Evolutionary conservation across 2,329 filamentous ascomycete species (phyloP), one percentile per base, ranked within the genome.

Genomic region (Cordyceps fumosorosea): DNA sequence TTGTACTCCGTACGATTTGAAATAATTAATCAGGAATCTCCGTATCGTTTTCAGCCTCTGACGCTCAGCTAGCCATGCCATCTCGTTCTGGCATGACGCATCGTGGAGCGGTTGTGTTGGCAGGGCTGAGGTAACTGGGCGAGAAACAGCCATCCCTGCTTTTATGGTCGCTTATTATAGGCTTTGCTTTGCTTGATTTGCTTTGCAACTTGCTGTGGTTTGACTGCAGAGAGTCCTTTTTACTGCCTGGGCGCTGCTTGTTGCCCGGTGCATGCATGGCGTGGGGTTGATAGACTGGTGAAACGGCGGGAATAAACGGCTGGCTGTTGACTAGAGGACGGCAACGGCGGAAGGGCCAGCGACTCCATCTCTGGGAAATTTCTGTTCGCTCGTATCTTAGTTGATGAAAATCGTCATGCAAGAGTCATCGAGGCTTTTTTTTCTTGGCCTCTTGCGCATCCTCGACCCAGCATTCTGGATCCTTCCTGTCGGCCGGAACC

Each of bases 221-320:
- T 34, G 16, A n/a, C 18, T n/a, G 12, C n/a, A 11, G 11, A 48
- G 29, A 52, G 50, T 52, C 42, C 14, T 40, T 10, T 47, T 32
- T 34, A 34, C 24, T 37, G 44, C 6, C 29, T 58, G 20, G 20
- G 16, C 32, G 24, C 14, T 26, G n/a, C 32, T 42, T 10, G 37
- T 20, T 50, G 18, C 18, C 54, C 24, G 42, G 18, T 57, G 55
- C 20, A 12, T 34, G 44, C 32, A 26, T 18, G 10, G 29, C 45
- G 56, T 29, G 56, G 56, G 32, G 32, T 45, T 32, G 22, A 16
- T 48, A 26, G 26, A 11, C 55, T 58, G 20, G 56, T 51, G 45
- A 58, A 57, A 50, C 44, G n/a, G 55, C 55, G 55, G 55, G 44
- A 57, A 57, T 57, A 57, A 42, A 57, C n/a, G 18, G 24, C 11